phyloP scores from a whole-genome alignment of 805 yeast genomes.

The Starmerella stigmatis region DNA sequence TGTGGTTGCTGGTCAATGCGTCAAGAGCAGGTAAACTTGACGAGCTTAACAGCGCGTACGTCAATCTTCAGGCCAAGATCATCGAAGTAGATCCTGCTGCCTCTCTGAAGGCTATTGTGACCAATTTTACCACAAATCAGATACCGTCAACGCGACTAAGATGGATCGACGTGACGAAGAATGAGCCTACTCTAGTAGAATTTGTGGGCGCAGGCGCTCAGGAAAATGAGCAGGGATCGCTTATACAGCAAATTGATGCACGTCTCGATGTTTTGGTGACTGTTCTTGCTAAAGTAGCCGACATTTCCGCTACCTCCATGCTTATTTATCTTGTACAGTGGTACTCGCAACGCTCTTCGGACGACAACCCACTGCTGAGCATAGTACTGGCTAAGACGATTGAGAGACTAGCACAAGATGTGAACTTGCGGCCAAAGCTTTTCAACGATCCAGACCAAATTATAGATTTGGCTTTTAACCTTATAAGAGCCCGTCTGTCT shows the following conservation, averaged over 20 bases:
- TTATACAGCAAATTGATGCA: conserved; percentile 32
- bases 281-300: conserved; percentile 43
- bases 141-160: conserved; percentile 5
- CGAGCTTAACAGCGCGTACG: neutral
- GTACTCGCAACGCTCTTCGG: conserved; percentile 32
- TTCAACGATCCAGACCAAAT: conserved; percentile 49
- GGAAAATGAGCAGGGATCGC: neutral
- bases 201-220: neutral
- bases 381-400: conserved; percentile 31
- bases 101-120: neutral
- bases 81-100: neutral
- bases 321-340: conserved; percentile 44
- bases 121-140: neutral
- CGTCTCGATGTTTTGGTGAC: conserved; percentile 36
- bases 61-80: conserved; percentile 1
- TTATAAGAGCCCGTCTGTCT: conserved; percentile 27
- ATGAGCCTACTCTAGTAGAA: conserved; percentile 10
- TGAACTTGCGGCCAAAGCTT: conserved; percentile 42
- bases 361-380: conserved; percentile 36
- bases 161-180: conserved; percentile 3
- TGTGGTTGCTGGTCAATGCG: neutral
- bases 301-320: conserved; percentile 37
- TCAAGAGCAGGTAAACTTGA: neutral
- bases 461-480: conserved; percentile 39
- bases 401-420: conserved; percentile 13